These are phyloP conservation scores for Candida methanosorbosa DNA, from an alignment of 805 yeast species.

Conservation along the genomic window DNA sequence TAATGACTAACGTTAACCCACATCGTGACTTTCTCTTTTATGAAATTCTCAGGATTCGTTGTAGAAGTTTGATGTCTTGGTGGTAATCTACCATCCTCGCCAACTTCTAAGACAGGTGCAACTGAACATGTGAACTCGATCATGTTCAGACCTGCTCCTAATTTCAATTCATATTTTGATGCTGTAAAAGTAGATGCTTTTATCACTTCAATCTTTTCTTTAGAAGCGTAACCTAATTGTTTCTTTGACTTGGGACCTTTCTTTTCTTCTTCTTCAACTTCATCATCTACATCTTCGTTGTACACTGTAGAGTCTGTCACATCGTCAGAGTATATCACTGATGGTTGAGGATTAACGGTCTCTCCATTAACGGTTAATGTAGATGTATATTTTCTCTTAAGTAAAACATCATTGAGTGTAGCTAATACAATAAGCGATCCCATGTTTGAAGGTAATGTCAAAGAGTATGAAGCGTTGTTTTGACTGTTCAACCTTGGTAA, in stretches of 20 bases:
- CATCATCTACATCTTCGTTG: not conserved
- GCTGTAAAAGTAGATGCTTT: slow-evolving; percentile 17
- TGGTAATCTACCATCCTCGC: slow-evolving; percentile 11
- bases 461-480: slow-evolving; percentile 29
- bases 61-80: slow-evolving; percentile 8
- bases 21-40: slow-evolving; percentile 25
- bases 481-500: slow-evolving; percentile 20
- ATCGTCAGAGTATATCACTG: slow-evolving; percentile 27
- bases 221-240: not conserved
- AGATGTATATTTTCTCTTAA: slow-evolving; percentile 28
- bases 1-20: slow-evolving; percentile 31
- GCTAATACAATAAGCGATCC: slow-evolving; percentile 36
- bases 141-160: slow-evolving; percentile 38
- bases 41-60: slow-evolving; percentile 13
- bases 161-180: slow-evolving; percentile 35
- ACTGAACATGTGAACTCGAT: slow-evolving; percentile 30
- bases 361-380: slow-evolving; percentile 36
- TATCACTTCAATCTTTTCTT: slow-evolving; percentile 6
- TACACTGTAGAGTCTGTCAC: too few relatives aligned
- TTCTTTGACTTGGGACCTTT: not conserved
- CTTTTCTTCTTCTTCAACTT: not conserved
- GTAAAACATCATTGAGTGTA: slow-evolving; percentile 32
- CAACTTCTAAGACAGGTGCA: slow-evolving; percentile 15
- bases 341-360: slow-evolving; percentile 32
- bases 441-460: slow-evolving; percentile 39